phyloP scores from a whole-genome alignment of 495 filamentous ascomycete genomes.

The Aspergillus mulundensis region DNA sequence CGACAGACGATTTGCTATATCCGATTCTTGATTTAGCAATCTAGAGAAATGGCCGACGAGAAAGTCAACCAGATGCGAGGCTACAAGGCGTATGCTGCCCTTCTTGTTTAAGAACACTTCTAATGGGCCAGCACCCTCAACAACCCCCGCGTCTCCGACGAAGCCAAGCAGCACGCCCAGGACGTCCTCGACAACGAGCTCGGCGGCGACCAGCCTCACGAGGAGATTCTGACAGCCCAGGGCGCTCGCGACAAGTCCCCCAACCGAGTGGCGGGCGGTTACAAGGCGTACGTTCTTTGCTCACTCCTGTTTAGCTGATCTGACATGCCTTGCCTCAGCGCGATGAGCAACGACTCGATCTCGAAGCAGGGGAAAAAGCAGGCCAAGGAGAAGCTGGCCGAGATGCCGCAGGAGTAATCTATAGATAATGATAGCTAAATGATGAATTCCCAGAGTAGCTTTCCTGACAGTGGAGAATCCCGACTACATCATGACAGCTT shows the following conservation, averaged over 20 bases:
- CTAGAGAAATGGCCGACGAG: conserved; percentile 10
- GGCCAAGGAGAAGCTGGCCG: not conserved
- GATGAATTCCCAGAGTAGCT: not conserved
- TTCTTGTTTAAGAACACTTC: too few relatives aligned
- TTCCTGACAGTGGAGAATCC: too few relatives aligned
- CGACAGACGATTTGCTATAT: not conserved
- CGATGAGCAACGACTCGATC: not conserved
- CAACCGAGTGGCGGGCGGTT: conserved; percentile 15
- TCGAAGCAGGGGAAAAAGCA: not conserved
- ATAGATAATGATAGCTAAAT: not conserved
- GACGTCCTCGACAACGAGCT: conserved; percentile 30
- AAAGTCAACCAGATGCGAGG: conserved; percentile 18
- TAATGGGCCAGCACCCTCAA: conserved; percentile 29
- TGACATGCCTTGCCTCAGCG: not conserved
- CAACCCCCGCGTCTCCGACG: conserved; percentile 38
- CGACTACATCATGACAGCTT: not conserved
- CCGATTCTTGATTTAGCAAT: not conserved
- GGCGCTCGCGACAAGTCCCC: conserved; percentile 14
- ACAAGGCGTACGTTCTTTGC: conserved; percentile 18
- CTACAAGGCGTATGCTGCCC: conserved; percentile 19
- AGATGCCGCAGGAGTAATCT: not conserved
- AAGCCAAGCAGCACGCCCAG: conserved; percentile 39
- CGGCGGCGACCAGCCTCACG: conserved; percentile 10
- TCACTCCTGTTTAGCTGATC: not conserved
- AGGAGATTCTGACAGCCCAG: conserved; percentile 5